Base-by-base conservation (phyloP, 768 basidiomycete genomes). In the Megacollybia marginata region DNA sequence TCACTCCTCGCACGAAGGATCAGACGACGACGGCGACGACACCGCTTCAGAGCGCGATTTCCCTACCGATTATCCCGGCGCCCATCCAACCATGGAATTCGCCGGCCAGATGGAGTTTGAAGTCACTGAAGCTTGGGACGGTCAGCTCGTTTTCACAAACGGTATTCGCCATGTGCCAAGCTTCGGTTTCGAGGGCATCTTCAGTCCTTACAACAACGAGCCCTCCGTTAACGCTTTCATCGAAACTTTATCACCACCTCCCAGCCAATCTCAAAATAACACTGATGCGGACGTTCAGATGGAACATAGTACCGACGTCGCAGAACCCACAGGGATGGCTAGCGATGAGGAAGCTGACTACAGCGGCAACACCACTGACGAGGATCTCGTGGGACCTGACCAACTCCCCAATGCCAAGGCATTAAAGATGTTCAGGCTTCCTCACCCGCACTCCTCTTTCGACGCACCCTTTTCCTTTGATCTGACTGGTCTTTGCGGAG, bases 351-450 rank as follows among this genome's bases (percentile, higher is more conserved):
- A 63, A 6, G 70, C 71, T 50, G 67, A 78, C 50, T 76, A 76
- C 48, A 83, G 80, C 6, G 85, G 87, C 1, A 85, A 89, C 54
- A 88, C 88, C 4, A 90, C 89, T 1, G 88, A 90, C 59, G 85
- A 88, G 54, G 88, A 92, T 53, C 80, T 90, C 46, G 82, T 90
- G n/a, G 86, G 84, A 48, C 76, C 80, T 9, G 76, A 81, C 52
- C 80, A 83, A 49, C 69, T 88, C 6, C 85, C 82, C 23, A 90
- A 87, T 49, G 79, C 79, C n/a, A 80, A 79, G 49, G 85, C 85
- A 19, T 85, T 88, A 80, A 69, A 72, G 52, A 70, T 86, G 42
- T 86, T 88, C 70, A 78, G 38, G 8, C 38, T 40, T 13, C 38
- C 38, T 40, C 38, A 15, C 8, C 38, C 38, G 13, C 38, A 40